A percentile compares a stretch with the other conserved stretches of the same genome.
Conservation (phyloP, 192 early-diverging fungal species). For the Chytriomyces confervae region DNA sequence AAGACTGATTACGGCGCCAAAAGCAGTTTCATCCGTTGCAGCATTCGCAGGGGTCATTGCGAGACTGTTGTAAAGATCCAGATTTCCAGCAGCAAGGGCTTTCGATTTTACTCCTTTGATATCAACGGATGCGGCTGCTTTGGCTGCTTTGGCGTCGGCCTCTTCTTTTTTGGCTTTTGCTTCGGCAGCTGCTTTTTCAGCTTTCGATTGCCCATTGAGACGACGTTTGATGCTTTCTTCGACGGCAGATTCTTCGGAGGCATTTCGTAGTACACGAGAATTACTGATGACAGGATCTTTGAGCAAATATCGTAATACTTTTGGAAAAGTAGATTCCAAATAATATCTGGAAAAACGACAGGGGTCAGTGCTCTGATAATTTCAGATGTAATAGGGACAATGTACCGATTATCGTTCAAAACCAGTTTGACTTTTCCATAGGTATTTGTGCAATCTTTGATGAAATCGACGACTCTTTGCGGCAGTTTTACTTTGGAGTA, state of each 20-base stretch:
- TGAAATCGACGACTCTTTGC: slow-evolving; percentile 75
- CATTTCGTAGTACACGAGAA: slow-evolving; percentile 66
- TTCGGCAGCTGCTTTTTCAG: background rate
- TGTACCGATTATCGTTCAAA: slow-evolving; percentile 83
- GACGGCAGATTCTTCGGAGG: slow-evolving; percentile 35
- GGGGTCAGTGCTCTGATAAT: slow-evolving; percentile 5
- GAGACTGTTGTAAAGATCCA: slow-evolving; percentile 7
- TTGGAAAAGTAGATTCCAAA: slow-evolving; percentile 91
- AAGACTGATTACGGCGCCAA: slow-evolving; percentile 63
- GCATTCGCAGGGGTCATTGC: slow-evolving; percentile 21
- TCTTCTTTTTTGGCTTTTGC: slow-evolving; percentile 1
- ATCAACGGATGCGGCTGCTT: background rate
- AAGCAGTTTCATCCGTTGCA: slow-evolving; percentile 40
- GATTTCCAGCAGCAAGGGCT: background rate
- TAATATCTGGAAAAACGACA: slow-evolving; percentile 65
- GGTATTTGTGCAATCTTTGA: slow-evolving; percentile 87
- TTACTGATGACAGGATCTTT: slow-evolving; percentile 76
- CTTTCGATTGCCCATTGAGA: slow-evolving; percentile 11
- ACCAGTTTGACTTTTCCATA: slow-evolving; percentile 98
- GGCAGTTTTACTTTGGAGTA: slow-evolving; percentile 81
- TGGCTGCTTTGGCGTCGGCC: background rate
- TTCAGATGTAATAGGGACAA: background rate
- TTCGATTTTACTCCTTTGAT: background rate
- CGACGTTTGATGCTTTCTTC: background rate
- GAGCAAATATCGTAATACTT: slow-evolving; percentile 82